Evolutionary conservation across 2,329 filamentous ascomycete species (phyloP), one percentile per base, ranked within the genome.

Genomic region (Penicillium thymicola): DNA sequence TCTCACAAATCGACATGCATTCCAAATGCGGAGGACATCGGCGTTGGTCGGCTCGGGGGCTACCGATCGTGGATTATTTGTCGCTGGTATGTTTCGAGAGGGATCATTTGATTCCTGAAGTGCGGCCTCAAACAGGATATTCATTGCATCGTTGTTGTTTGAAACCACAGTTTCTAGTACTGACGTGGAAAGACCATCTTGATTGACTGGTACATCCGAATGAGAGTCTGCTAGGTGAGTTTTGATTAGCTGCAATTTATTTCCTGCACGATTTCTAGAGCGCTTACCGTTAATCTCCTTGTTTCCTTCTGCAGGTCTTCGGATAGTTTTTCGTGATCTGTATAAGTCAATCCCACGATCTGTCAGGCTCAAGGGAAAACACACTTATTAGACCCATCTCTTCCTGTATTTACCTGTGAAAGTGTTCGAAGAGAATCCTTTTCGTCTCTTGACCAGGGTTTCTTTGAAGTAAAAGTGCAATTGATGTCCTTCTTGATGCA

Each of bases 101-200:
- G 72, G 51, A 71, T 70, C 52, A 71, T 74, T n/a, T 32, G 72
- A 70, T 44, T 72, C 72, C 4, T 69, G 54, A 41, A 58, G 51
- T 10, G 76, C 78, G 9, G 79, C 78, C 51, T 80, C 77, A 55
- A 81, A 81, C 0, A 82, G 67, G 6, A 82, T 66, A 48, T 78
- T 77, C 51, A 81, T 63, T 2, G 79, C 79, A 67, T 81, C 79
- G 40, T 78, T 81, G 3, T 77, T 77, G 43, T 75, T 81, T 0
- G 79, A 80, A 2, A 82, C 79, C 5, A 81, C 76, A 18, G 75
- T 79, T 45, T 76, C 68, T 68, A 81, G 76, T 21, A 80, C 74
- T 0, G 75, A 76, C 50, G 73, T 68, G 14, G 72, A 71, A 13
- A 76, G 65, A 46, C 55, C 55, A 11, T 58, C 60, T 53, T 59